Percentiles rank a stretch among this genome's conserved stretches.
Evolutionary conservation across 140 eudicot genomes (phyloP).

Genomic region (Flaveria floridana): DNA sequence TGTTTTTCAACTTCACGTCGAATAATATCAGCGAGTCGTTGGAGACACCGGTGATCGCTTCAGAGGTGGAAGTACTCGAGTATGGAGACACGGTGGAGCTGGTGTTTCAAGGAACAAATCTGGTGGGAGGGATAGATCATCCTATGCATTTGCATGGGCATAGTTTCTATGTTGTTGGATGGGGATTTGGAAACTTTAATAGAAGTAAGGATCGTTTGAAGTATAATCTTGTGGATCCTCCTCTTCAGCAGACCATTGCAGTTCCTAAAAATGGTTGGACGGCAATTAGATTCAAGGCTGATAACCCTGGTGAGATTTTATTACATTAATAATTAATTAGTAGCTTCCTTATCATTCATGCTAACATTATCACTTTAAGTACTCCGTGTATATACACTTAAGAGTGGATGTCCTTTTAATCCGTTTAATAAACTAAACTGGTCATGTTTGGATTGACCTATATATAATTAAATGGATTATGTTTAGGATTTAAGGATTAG

Average conservation of each 20-base stretch:
- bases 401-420: no score
- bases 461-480: no score
- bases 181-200: constrained; percentile 66
- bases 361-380: no score
- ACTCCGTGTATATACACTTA: no score
- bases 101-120: constrained; percentile 58
- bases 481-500: no score
- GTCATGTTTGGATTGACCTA: no score
- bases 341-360: no score
- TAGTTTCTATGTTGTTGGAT: constrained; percentile 64
- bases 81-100: constrained; percentile 46
- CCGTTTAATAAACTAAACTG: no score
- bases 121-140: constrained; percentile 55
- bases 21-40: constrained; percentile 21
- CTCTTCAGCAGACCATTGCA: constrained; percentile 52
- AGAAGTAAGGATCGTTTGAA: constrained; percentile 39
- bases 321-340: neutral
- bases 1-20: constrained; percentile 49
- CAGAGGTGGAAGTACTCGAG: constrained; percentile 47
- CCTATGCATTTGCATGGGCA: constrained; percentile 81
- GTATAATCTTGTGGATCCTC: constrained; percentile 64
- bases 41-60: constrained; percentile 33
- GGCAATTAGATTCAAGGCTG: constrained; percentile 58
- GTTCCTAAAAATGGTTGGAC: constrained; percentile 70
- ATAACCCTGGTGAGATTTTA: constrained; percentile 57